These are phyloP conservation scores for Vaccinium darrowii DNA, from an alignment of 148 eudicot species.

Conservation along the genomic window DNA sequence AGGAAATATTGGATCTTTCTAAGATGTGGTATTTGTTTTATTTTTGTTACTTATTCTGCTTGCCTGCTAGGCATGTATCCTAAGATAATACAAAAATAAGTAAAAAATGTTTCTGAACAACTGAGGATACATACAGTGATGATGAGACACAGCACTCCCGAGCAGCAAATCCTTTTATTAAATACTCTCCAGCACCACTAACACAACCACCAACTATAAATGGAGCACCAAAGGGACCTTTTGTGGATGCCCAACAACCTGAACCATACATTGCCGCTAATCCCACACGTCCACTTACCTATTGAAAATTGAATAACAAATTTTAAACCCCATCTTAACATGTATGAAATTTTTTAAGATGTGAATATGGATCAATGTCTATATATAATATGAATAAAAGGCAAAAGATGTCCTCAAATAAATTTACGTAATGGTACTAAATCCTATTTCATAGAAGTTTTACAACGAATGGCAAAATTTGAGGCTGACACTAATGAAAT, in stretches of 20 bases:
- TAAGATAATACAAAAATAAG: not conserved
- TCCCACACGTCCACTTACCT: conserved; percentile 98
- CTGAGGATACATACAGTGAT: conserved; percentile 51
- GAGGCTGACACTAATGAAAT: not conserved
- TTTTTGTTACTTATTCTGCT: not conserved
- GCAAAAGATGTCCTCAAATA: not conserved
- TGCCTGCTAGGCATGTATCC: not conserved
- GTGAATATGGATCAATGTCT: not conserved
- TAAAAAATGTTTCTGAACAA: not conserved
- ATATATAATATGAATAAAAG: not conserved
- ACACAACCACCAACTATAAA: conserved; percentile 78
- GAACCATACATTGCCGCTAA: conserved; percentile 89
- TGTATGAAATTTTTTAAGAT: too few species aligned
- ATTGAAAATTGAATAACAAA: conserved; percentile 16
- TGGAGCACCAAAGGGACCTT: conserved; percentile 64
- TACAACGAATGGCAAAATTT: not conserved
- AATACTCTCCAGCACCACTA: conserved; percentile 88
- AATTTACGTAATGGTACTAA: not conserved
- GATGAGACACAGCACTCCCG: conserved; percentile 82
- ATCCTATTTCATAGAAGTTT: not conserved
- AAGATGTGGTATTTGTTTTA: not conserved
- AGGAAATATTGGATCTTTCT: not conserved
- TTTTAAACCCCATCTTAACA: not conserved
- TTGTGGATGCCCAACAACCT: conserved; percentile 97
- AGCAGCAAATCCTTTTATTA: conserved; percentile 91